Evolutionary conservation across 2,329 filamentous ascomycete genomes (phyloP).

Genomic region (Pseudocercospora musae): DNA sequence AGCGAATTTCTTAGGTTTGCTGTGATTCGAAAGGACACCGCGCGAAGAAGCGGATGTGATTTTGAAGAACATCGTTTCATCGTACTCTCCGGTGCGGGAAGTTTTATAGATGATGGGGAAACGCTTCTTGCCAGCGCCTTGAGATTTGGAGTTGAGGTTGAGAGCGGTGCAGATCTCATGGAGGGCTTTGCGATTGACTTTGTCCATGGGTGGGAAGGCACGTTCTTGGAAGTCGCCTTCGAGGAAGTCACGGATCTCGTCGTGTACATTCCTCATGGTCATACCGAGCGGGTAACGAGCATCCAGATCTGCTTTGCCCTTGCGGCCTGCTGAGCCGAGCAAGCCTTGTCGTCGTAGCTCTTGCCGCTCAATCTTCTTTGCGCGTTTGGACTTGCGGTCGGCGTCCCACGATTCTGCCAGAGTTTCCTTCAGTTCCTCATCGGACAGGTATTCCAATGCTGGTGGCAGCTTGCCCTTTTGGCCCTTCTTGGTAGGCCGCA

Average conservation of each 20-base stretch:
- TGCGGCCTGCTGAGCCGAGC: conserved; percentile 34
- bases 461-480: conserved; percentile 46
- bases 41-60: conserved; percentile 40
- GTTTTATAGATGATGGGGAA: conserved; percentile 78
- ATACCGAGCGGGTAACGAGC: conserved; percentile 73
- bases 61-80: conserved; percentile 50
- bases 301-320: conserved; percentile 52
- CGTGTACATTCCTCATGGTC: conserved; percentile 64
- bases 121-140: conserved; percentile 67
- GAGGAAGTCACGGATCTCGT: conserved; percentile 71
- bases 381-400: conserved; percentile 46
- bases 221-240: conserved; percentile 62
- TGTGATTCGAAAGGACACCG: conserved; percentile 48
- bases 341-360: conserved; percentile 45
- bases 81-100: conserved; percentile 59
- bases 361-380: conserved; percentile 48
- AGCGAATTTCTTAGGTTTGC: conserved; percentile 28
- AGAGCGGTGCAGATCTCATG: conserved; percentile 75
- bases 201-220: conserved; percentile 79
- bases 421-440: conserved; percentile 43
- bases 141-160: conserved; percentile 78
- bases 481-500: conserved; percentile 64
- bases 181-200: conserved; percentile 69
- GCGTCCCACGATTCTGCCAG: conserved; percentile 42
- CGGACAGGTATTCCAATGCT: conserved; percentile 40